These are phyloP conservation scores for Auriscalpium orientale DNA, from an alignment of 768 basidiomycete genomes.

Conservation along the genomic window DNA sequence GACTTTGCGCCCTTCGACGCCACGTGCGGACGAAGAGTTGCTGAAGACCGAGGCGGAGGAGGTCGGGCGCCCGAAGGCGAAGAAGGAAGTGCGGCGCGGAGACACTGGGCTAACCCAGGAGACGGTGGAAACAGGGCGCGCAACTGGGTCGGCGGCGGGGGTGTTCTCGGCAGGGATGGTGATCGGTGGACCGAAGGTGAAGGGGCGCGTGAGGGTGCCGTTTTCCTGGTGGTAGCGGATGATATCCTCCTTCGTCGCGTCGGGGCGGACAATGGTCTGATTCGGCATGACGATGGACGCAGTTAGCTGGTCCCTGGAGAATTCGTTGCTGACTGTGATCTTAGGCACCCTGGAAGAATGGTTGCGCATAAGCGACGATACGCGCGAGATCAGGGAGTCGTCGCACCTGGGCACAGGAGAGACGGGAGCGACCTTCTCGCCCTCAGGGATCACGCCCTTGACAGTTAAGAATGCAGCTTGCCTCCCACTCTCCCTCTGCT, in stretches of 20 bases:
- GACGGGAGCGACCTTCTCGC: slow-evolving; percentile 3
- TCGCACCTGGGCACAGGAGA: no score
- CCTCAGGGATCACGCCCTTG: slow-evolving; percentile 37
- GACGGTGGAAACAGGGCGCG: slow-evolving; percentile 8
- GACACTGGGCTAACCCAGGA: background rate
- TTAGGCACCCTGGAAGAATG: background rate
- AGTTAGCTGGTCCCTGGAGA: slow-evolving; percentile 38
- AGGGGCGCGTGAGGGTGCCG: slow-evolving; percentile 34
- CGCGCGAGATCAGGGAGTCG: background rate
- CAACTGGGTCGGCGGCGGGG: background rate
- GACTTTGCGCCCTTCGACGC: slow-evolving; percentile 38
- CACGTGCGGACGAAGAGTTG: slow-evolving; percentile 3
- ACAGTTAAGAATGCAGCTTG: slow-evolving; percentile 41
- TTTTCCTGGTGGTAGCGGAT: slow-evolving; percentile 36
- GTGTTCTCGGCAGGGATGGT: background rate
- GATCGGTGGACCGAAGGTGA: slow-evolving; percentile 34
- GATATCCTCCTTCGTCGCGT: slow-evolving; percentile 33
- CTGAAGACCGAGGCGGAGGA: slow-evolving; percentile 9
- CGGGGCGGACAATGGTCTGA: slow-evolving; percentile 33
- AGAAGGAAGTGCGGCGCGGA: background rate
- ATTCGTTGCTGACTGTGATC: slow-evolving; percentile 15
- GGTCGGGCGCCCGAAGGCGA: slow-evolving; percentile 11
- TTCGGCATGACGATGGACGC: slow-evolving; percentile 46
- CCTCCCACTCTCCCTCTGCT: slow-evolving; percentile 29
- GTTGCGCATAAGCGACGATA: background rate